phyloP scores from a whole-genome alignment of 2,329 filamentous ascomycete species.

The Penicillium sp. region DNA sequence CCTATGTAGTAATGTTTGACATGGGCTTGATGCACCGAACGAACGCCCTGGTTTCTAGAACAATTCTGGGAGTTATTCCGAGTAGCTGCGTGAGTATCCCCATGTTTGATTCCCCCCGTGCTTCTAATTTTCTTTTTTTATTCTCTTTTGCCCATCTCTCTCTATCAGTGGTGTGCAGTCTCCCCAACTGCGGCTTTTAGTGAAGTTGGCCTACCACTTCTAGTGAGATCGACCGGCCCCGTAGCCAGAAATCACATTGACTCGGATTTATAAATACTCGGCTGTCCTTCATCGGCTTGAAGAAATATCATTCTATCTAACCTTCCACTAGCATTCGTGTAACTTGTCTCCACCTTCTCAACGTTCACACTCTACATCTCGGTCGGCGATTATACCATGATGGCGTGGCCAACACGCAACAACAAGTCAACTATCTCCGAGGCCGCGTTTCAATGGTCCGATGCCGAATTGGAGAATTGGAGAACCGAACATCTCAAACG shows the following conservation, averaged over 20 bases:
- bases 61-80: background rate
- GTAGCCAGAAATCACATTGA: background rate
- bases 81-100: background rate
- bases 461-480: background rate
- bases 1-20: background rate
- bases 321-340: background rate
- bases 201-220: background rate
- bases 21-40: background rate
- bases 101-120: background rate
- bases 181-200: background rate
- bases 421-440: background rate
- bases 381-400: background rate
- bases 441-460: background rate
- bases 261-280: background rate
- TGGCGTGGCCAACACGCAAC: background rate
- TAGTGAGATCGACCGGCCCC: background rate
- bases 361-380: background rate
- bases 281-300: background rate
- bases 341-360: background rate
- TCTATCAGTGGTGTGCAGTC: background rate
- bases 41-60: background rate
- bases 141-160: background rate
- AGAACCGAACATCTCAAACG: background rate
- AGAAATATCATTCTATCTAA: background rate
- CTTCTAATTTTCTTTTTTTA: background rate